Percentiles rank a stretch among this genome's conserved stretches.
These are phyloP conservation scores for Limtongia smithiae DNA, from an alignment of 805 yeast genomes.

Conservation along the genomic window DNA sequence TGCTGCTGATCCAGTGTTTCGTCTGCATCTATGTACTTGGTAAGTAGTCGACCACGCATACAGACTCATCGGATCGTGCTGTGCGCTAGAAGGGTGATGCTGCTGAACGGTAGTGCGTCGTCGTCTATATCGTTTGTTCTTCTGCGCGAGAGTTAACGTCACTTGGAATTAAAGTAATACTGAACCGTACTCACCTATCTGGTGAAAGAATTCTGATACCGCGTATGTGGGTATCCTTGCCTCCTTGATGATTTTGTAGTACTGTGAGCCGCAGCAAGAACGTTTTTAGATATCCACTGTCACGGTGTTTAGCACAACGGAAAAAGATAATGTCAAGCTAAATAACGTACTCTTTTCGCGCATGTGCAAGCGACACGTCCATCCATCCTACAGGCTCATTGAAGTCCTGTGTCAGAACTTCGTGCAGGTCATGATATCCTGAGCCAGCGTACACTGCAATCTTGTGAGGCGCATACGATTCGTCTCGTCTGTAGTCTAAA, in stretches of 20 bases:
- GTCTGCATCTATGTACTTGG: too few relatives aligned
- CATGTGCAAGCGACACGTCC: conserved; percentile 55
- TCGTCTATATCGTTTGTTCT: conserved; percentile 17
- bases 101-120: conserved; percentile 33
- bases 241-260: conserved; percentile 82
- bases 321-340: neutral
- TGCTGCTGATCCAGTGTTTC: too few relatives aligned
- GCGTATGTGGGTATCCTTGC: conserved; percentile 89
- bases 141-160: neutral
- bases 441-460: conserved; percentile 67
- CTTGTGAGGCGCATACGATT: conserved; percentile 84
- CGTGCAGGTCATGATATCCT: conserved; percentile 71
- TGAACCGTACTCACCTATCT: conserved; percentile 33
- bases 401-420: conserved; percentile 58
- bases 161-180: conserved; percentile 10
- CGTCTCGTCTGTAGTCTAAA: conserved; percentile 70
- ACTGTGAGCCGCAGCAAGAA: conserved; percentile 61
- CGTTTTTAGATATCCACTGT: conserved; percentile 55
- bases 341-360: conserved; percentile 43
- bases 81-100: conserved; percentile 34
- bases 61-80: conserved; percentile 31
- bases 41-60: too few relatives aligned
- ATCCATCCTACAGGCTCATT: conserved; percentile 77
- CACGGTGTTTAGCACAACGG: neutral
- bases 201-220: conserved; percentile 61